Base-by-base conservation (phyloP, 208 protist species). In the Endotrypanum monterogeii region DNA sequence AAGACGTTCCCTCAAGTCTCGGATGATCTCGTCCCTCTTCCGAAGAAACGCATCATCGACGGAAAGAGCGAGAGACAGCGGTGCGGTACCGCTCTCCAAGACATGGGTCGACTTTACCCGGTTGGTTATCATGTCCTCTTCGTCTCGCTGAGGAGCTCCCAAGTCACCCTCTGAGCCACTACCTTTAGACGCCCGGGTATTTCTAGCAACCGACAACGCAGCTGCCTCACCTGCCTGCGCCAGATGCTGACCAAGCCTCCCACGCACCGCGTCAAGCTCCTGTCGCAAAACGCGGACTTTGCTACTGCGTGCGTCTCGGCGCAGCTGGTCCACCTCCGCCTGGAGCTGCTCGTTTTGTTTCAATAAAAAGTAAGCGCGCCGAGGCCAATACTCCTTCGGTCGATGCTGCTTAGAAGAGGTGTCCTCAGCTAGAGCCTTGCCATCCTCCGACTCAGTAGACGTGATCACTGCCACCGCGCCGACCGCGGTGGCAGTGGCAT, bases 261-360 rank as follows among this genome's bases (percentile, higher is more conserved):
- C 67, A 11, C 80, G 71, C 56, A 81, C 80, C 12, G 84, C 77
- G 52, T 85, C 69, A 48, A 93, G 67, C 70, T 91, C 86, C 14
- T 74, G 57, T 25, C 73, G 68, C 32, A 91, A 57, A 55, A 82
- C 79, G 6, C 75, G 83, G 28, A 87, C 73, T 11, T 87, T 83
- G 28, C 52, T 67, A 12, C 81, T 80, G 7, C 86, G 87, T 2
- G 79, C 79, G 73, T 89, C 83, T 20, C 84, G 74, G 30, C 82
- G 67, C 52, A 83, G 74, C 14, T 30, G 51, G 3, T 73, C 76
- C n/a, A 89, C 66, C 69, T 92, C 80, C 30, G 37, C 51, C 51
- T 58, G 56, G 16, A 82, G 71, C 48, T 79, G 65, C 30, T 75
- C 67, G 35, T 91, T 67, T 50, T 78, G 65, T 67, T 58, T 66